Evolutionary conservation across 345 rosid genomes (phyloP), one percentile per base, ranked within the genome.

Genomic region (Eucalyptus curtisii): DNA sequence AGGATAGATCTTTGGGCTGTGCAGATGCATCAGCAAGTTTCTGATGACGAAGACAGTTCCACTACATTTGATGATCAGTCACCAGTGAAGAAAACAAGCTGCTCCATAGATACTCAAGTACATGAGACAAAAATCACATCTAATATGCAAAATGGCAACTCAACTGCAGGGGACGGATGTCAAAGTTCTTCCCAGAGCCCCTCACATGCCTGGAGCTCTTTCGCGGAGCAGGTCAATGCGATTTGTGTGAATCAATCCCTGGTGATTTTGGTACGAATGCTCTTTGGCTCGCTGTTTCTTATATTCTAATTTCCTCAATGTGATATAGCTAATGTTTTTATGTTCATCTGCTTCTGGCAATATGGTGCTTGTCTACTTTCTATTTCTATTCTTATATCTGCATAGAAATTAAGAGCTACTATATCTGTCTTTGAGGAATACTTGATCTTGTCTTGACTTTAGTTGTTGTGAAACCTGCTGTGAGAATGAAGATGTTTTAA

Each of bases 1-100:
- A 93, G 98, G 93, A 94, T 98, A 90, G 99, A 97, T 94, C 92
- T 98, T 87, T 98, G 99, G 99, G 99, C 99, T 87, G 90, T 95
- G 88, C 95, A 95, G 92, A 88, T 92, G 86, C 87, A 90, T 88
- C 88, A 68, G 52, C 89, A 91, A 82, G 89, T 86, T 86, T 55
- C 90, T 52, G 91, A 90, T 86, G 92, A 87, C 49, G 93, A 86
- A 66, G 85, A 85, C 80, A 86, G 89, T 87, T 91, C 89, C 42
- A 90, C 89, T 89, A 49, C 91, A 27, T 22, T 76, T 42, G 90
- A 90, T 52, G 47, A 88, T 80, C 91, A 49, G 87, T 76, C 82
- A 76, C 27, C 44, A 9, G 87, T 15, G 22, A 37, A n/a, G 87
- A 31, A 31, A 52, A 57, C 45, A 14, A 42, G 48, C 48, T 33